Evolutionary conservation across 805 yeast genomes (phyloP), one percentile per base, ranked within the genome.

Genomic region (Starmera caribaea): DNA sequence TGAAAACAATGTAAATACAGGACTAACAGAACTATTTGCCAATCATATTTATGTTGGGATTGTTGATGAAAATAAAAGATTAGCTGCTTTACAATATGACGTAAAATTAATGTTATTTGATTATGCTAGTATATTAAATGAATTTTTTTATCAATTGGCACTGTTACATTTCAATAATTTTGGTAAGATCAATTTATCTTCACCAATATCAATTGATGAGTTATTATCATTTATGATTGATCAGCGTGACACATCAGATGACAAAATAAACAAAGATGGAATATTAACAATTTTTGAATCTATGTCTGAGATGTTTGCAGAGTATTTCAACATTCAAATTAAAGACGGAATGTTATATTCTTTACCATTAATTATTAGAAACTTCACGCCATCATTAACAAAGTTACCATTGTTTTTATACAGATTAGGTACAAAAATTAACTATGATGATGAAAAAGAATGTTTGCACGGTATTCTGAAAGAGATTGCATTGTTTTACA

Each of bases 61-160:
- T 3, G 89, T 85, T 2, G 97, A 90, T 54, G 71, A 72, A 10
- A 53, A 60, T 11, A 71, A 76, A 44, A 63, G 97, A 34, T 63
- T 90, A 16, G 79, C 83, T 12, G 82, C 95, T n/a, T 66, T 90
- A 34, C 98, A 92, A 55, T 73, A 79, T 53, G 96, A 81, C 49
- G 81, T 88, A 8, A 76, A 78, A 42, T 63, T 92, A 12, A 81
- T 73, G 54, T 59, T 92, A 17, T 76, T 90, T 15, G 96, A 90
- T 58, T 92, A 87, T 57, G 86, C 81, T 0, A 69, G 83, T 0
- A 55, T 85, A 1, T 66, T 80, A 26, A 59, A 62, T 43, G 86
- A 84, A 45, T 65, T 87, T 40, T 88, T 83, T 51, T 92, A 88
- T 58, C 97, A 92, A 50, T 61, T 83, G 5, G 87, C 83, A 0